Conservation (phyloP, 192 early-diverging fungal genomes). For the Coemansia sp. region DNA sequence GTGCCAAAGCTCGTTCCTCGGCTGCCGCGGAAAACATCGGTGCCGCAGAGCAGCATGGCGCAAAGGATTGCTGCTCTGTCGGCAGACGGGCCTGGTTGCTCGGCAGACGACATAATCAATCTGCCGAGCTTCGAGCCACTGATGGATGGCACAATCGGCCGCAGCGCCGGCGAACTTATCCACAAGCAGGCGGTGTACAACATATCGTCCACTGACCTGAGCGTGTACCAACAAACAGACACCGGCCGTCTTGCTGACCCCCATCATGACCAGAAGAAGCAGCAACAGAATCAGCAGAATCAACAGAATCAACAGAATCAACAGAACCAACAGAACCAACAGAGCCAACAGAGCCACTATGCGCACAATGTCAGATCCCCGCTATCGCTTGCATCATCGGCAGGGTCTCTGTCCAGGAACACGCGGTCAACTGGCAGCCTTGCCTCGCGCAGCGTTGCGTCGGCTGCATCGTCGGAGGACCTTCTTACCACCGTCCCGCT, state of each 20-base stretch:
- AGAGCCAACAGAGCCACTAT: neutral
- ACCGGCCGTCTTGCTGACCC: too few relatives aligned
- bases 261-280: too few relatives aligned
- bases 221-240: neutral
- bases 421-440: neutral
- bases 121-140: conserved; percentile 29
- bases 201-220: conserved; percentile 15
- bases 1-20: neutral
- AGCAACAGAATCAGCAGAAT: too few relatives aligned
- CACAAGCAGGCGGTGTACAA: conserved; percentile 46
- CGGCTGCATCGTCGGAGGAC: conserved; percentile 10
- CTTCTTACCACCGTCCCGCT: conserved; percentile 8
- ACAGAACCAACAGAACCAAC: neutral
- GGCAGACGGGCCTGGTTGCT: conserved; percentile 4
- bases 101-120: conserved; percentile 24
- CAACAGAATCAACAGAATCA: neutral
- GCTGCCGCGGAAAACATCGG: conserved; percentile 15
- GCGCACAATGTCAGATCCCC: neutral
- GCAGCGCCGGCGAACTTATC: conserved; percentile 37
- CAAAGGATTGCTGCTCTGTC: conserved; percentile 1
- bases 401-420: neutral
- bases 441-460: conserved; percentile 4
- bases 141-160: conserved; percentile 6
- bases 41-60: conserved; percentile 9
- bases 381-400: neutral